Conservation (phyloP, 208 protist genomes). For the Leishmania martiniquensis region DNA sequence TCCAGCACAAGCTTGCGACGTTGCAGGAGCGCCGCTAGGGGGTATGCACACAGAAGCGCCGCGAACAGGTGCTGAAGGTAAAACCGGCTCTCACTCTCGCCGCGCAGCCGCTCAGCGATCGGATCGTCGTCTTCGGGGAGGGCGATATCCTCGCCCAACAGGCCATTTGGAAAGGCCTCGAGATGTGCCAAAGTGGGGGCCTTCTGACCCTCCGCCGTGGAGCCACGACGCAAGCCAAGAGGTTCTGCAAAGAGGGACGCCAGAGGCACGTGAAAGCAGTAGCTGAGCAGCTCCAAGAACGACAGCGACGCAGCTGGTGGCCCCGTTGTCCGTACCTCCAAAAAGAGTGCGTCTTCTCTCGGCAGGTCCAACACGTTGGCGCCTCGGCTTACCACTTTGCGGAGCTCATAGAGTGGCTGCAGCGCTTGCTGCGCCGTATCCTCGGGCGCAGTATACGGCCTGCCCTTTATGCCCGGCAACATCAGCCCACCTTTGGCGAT, state of each 20-base stretch:
- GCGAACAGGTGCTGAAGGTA: slow-evolving; percentile 70
- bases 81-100: slow-evolving; percentile 41
- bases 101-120: background rate
- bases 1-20: slow-evolving; percentile 85
- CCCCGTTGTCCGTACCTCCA: background rate
- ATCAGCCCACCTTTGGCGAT: background rate
- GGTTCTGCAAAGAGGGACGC: slow-evolving; percentile 47
- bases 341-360: background rate
- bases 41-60: slow-evolving; percentile 41
- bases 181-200: background rate
- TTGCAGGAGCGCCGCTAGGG: slow-evolving; percentile 64
- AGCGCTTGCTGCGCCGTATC: no score
- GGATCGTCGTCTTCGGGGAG: background rate
- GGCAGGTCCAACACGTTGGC: background rate
- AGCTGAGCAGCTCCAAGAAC: slow-evolving; percentile 14
- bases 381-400: background rate
- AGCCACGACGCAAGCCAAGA: slow-evolving; percentile 12
- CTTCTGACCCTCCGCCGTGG: background rate
- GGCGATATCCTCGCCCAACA: background rate
- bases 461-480: background rate
- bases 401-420: background rate
- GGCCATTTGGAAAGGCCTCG: no score
- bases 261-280: slow-evolving; percentile 65
- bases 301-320: background rate
- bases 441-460: no score